Conservation (phyloP, 169 alveolate species). For the Pseudocohnilembus persalinus region DNA sequence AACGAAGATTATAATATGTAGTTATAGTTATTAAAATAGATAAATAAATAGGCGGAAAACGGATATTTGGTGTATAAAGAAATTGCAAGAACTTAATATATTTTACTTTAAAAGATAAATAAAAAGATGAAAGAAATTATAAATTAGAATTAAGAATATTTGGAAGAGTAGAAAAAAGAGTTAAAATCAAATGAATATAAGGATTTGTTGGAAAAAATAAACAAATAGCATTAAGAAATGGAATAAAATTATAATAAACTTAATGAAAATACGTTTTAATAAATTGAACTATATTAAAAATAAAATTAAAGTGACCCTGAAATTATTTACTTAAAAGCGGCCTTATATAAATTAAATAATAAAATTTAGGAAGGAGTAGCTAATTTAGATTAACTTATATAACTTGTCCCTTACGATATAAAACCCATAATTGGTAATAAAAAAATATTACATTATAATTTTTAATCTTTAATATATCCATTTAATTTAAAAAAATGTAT, state of each 20-base stretch:
- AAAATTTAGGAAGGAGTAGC: background rate
- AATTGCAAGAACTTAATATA: background rate
- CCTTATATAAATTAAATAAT: background rate
- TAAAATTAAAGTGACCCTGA: background rate
- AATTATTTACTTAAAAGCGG: background rate
- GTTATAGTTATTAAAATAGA: too few species aligned
- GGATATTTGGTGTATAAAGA: background rate
- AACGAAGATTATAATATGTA: background rate
- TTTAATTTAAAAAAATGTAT: too few species aligned
- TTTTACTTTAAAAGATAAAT: background rate
- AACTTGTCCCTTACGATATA: background rate
- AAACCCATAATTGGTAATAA: background rate
- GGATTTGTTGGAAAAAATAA: background rate
- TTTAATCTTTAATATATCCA: too few species aligned
- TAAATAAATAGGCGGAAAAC: background rate
- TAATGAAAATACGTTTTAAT: background rate
- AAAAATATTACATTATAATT: too few species aligned
- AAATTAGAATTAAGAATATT: background rate
- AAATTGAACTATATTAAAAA: background rate
- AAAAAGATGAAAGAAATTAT: too few species aligned
- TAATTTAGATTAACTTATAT: background rate
- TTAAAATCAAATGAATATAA: too few species aligned
- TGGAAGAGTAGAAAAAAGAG: background rate
- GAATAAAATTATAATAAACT: too few species aligned
- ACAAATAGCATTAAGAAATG: background rate